Evolutionary conservation across 1,284 basidiomycete species (phyloP), one percentile per base, ranked within the genome.

Genomic region (Peniophora sp.): DNA sequence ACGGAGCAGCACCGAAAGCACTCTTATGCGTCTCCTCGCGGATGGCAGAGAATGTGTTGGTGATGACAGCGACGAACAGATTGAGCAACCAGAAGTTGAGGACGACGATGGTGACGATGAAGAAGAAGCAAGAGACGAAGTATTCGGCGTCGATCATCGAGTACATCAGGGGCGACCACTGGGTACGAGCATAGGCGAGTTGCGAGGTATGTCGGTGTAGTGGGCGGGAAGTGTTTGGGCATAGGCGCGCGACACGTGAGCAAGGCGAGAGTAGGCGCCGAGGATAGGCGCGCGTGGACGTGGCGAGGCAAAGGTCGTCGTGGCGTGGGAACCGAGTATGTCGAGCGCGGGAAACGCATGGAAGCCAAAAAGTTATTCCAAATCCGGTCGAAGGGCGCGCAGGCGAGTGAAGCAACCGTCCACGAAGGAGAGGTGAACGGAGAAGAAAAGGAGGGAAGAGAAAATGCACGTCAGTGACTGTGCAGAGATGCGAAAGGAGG

Each of bases 11-110:
- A 51, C 91, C 92, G 63, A 98, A 99, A 0, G 96, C 96, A 65
- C 92, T 95, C 65, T 87, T 89, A 65, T 89, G 84, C 1, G 95
- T 98, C 59, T 92, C 85, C 5, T 85, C 79, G 19, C 92, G 78
- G 55, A 98, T 96, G 14, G 89, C 90, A 22, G 85, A 85, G 66
- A 99, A 99, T 0, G 92, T 93, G 65, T 94, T 92, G 43, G 94
- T 94, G 59, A 98, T 97, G 43, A 98, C 95, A 25, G 95, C 96
- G 53, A 98, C 92, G 65, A 97, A 91, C 53, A 97, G 69, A 65
- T 97, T 96, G 73, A 96, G 88, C 52, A 97, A 73, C 92, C 92
- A 96, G 63, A 95, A 91, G 66, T 96, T 95, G 58, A 96, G 76
- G 10, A 96, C 78, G 56, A 96, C 71, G 54, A 94, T 72, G 52